phyloP scores from a whole-genome alignment of 495 filamentous ascomycete genomes.

The Thermochaetoides thermophila region DNA sequence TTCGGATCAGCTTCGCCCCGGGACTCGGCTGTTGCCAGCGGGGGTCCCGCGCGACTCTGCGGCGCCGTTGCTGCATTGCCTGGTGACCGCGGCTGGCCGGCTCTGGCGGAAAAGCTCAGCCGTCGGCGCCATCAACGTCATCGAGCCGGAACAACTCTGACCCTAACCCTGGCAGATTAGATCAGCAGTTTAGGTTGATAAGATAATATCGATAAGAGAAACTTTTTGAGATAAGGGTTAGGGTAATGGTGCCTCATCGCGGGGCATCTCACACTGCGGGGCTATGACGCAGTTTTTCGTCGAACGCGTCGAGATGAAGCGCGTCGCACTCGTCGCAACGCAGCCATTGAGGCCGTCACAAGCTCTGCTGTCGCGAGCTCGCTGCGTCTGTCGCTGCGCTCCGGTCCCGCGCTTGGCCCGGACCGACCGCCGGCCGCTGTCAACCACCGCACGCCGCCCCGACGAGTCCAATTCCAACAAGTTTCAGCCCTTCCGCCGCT shows the following conservation, averaged over 20 bases:
- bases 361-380: not conserved
- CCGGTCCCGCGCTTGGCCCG: constrained; percentile 2
- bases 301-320: constrained; percentile 1
- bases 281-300: too few species aligned
- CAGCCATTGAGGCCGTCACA: constrained; percentile 1
- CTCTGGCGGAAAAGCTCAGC: constrained; percentile 4
- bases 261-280: too few species aligned
- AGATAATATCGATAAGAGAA: too few species aligned
- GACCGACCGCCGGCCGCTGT: constrained; percentile 5
- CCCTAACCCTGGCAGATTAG: not conserved
- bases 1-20: too few species aligned
- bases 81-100: not conserved
- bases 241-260: too few species aligned
- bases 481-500: constrained; percentile 11
- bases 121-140: not conserved
- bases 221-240: too few species aligned
- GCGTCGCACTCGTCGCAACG: constrained; percentile 1
- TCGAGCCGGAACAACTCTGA: constrained; percentile 1
- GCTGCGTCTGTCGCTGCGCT: not conserved
- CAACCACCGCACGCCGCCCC: constrained; percentile 4
- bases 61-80: too few species aligned
- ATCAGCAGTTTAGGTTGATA: too few species aligned
- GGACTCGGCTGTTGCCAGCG: too few species aligned
- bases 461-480: not conserved
- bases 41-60: too few species aligned